These are phyloP conservation scores for Boeremia exigua DNA, from an alignment of 2,329 filamentous ascomycete genomes.

Conservation along the genomic window DNA sequence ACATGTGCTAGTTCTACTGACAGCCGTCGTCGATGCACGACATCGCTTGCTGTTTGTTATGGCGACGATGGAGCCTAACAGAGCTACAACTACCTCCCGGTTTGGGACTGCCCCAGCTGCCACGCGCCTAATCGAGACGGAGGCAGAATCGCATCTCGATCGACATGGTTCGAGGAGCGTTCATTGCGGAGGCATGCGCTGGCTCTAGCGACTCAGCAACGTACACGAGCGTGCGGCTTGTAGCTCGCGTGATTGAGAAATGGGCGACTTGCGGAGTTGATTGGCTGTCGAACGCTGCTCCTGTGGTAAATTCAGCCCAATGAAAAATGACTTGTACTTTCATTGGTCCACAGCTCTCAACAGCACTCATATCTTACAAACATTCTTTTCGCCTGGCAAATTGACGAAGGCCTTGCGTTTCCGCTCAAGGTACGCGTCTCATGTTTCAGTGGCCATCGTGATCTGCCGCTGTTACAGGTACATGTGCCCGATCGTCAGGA, in stretches of 20 bases:
- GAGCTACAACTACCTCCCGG: neutral
- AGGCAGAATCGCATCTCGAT: neutral
- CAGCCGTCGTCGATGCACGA: neutral
- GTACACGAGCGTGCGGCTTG: neutral
- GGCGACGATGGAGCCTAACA: neutral
- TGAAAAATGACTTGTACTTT: neutral
- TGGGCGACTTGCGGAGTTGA: neutral
- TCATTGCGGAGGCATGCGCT: conserved; percentile 2
- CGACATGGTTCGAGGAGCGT: neutral
- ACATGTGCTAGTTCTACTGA: neutral
- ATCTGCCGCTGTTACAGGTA: conserved; percentile 5
- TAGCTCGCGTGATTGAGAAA: conserved; percentile 4
- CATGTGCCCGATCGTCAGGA: conserved; percentile 1
- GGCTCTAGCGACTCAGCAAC: conserved; percentile 1
- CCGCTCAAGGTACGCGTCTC: conserved; percentile 3
- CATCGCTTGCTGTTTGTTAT: neutral
- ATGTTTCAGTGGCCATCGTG: conserved; percentile 13
- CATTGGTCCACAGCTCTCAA: neutral
- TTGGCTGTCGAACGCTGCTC: conserved; percentile 1
- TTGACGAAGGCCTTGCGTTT: neutral
- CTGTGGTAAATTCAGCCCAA: neutral
- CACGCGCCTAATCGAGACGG: neutral
- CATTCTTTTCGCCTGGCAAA: neutral
- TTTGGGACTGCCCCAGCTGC: neutral
- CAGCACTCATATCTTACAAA: neutral